phyloP scores from a whole-genome alignment of 345 rosid genomes.

The Hibiscus tridactylites region DNA sequence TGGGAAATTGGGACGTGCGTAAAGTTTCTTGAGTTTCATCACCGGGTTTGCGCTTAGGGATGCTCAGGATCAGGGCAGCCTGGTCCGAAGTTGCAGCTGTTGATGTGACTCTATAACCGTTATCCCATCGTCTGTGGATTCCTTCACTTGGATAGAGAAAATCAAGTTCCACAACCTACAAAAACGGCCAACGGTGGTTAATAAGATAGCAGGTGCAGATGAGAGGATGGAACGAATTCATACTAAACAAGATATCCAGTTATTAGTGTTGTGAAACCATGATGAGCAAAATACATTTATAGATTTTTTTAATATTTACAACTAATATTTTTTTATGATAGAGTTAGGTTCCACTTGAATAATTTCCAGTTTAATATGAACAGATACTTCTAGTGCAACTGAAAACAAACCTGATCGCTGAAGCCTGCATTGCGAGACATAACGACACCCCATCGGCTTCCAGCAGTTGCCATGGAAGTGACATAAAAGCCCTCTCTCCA shows the following conservation, averaged over 20 bases:
- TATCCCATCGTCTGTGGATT: constrained; percentile 89
- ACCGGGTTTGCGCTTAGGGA: constrained; percentile 63
- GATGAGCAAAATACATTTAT: background rate
- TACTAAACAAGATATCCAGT: background rate
- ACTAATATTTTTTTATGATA: background rate
- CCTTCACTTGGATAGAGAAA: constrained; percentile 99
- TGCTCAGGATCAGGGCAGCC: constrained; percentile 83
- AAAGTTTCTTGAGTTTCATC: constrained; percentile 98
- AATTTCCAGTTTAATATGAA: background rate
- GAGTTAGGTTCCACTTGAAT: background rate
- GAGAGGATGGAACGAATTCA: background rate
- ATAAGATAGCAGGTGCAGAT: background rate
- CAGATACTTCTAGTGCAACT: background rate
- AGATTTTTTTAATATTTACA: background rate
- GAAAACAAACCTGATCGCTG: constrained; percentile 63
- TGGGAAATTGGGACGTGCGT: constrained; percentile 90
- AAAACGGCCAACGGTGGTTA: background rate
- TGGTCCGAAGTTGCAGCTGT: constrained; percentile 94
- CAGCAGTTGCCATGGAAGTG: constrained; percentile 98
- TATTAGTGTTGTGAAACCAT: background rate
- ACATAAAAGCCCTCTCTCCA: constrained; percentile 99
- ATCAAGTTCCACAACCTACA: constrained; percentile 93
- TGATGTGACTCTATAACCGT: constrained; percentile 84
- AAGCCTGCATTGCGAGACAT: constrained; percentile 99
- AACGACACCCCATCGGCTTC: constrained; percentile 92